These are phyloP conservation scores for Stagonosporopsis chrysanthemi DNA, from an alignment of 2,329 filamentous ascomycete species.

Conservation along the genomic window DNA sequence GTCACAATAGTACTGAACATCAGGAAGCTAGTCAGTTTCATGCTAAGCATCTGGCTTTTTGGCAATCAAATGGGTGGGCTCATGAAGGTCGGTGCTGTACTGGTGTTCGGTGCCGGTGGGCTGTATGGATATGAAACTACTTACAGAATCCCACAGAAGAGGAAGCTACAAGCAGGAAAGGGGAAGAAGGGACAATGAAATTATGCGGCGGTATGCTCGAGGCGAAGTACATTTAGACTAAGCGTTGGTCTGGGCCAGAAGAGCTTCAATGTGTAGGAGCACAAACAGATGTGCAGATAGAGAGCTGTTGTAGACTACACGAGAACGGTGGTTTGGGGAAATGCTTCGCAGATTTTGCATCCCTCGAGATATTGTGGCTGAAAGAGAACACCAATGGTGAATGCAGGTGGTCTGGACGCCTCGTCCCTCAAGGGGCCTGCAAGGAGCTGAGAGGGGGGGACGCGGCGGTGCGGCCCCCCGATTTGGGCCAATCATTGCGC, in stretches of 20 bases:
- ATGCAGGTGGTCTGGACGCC: conserved; percentile 1
- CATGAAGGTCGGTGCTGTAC: conserved; percentile 78
- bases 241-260: background rate
- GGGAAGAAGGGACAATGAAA: conserved; percentile 38
- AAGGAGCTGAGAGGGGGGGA: conserved; percentile 11
- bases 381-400: background rate
- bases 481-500: conserved; percentile 6
- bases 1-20: conserved; percentile 97
- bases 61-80: conserved; percentile 80
- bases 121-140: conserved; percentile 81
- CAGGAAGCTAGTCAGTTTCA: conserved; percentile 87
- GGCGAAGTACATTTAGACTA: background rate
- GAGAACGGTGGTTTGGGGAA: background rate
- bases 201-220: background rate
- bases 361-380: background rate
- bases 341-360: background rate
- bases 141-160: conserved; percentile 54
- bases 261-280: background rate
- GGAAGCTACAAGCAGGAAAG: conserved; percentile 33
- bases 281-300: background rate
- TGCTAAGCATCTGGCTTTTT: conserved; percentile 93
- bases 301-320: background rate
- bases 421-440: conserved; percentile 11
- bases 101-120: conserved; percentile 92
- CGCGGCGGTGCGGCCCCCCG: conserved; percentile 1